Conservation (phyloP, 1,139 yeast species). For the Suhomyces chickasaworum region DNA sequence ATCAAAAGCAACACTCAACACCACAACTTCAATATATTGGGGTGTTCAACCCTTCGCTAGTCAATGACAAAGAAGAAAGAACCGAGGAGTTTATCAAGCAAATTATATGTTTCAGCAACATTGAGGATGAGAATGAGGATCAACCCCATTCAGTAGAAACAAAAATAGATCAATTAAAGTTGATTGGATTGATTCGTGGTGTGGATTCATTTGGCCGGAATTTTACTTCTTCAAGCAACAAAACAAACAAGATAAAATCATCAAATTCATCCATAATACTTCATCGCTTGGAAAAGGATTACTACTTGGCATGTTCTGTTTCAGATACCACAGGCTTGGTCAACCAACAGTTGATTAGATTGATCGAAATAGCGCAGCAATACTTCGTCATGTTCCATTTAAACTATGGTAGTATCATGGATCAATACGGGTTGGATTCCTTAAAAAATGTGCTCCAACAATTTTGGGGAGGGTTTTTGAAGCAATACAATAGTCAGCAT, state of each 20-base stretch:
- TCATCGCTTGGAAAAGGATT: constrained; percentile 30
- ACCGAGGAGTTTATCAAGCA: constrained; percentile 34
- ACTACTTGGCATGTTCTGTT: constrained; percentile 33
- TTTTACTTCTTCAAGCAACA: constrained; percentile 17
- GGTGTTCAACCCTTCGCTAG: constrained; percentile 16
- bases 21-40: constrained; percentile 17
- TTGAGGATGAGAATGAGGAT: no score
- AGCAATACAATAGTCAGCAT: constrained; percentile 29
- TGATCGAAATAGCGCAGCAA: constrained; percentile 27
- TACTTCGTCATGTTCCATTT: constrained; percentile 34
- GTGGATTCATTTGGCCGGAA: constrained; percentile 31
- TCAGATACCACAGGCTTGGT: constrained; percentile 25
- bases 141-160: no score
- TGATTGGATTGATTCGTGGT: constrained; percentile 44
- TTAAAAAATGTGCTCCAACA: constrained; percentile 23
- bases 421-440: constrained; percentile 21
- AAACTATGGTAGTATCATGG: constrained; percentile 23
- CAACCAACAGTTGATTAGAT: constrained; percentile 29
- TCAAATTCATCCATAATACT: constrained; percentile 32
- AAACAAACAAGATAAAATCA: constrained; percentile 29
- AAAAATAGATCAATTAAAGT: constrained; percentile 30
- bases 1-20: constrained; percentile 2
- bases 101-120: constrained; percentile 31
- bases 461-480: constrained; percentile 36
- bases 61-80: constrained; percentile 23